These are phyloP conservation scores for Globisporangium mamillatum DNA, from an alignment of 352 stramenopile species.

Conservation along the genomic window DNA sequence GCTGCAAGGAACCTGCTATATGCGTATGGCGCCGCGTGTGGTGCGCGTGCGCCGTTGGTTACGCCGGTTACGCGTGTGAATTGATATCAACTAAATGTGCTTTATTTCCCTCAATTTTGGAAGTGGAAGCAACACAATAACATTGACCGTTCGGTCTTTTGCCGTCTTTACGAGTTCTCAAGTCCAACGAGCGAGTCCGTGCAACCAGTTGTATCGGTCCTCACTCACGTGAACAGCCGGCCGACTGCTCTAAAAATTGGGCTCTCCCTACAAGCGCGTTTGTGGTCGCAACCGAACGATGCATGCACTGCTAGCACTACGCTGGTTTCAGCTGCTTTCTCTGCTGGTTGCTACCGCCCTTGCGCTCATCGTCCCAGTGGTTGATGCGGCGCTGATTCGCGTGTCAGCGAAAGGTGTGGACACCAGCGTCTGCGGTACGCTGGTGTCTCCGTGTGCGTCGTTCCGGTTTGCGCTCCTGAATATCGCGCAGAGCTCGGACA, in stretches of 20 bases:
- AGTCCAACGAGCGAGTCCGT: too few species aligned
- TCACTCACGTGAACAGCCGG: background rate
- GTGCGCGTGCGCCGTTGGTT: background rate
- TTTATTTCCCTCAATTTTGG: background rate
- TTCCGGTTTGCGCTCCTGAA: constrained; percentile 3
- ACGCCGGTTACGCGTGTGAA: background rate
- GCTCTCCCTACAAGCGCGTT: background rate
- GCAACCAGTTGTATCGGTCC: background rate
- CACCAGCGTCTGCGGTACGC: background rate
- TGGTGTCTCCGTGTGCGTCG: background rate
- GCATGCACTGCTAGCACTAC: background rate
- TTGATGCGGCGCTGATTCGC: constrained; percentile 8
- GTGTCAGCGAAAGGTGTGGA: constrained; percentile 2
- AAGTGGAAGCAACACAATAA: background rate
- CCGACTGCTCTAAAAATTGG: background rate
- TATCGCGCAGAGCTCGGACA: background rate
- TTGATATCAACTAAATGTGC: background rate
- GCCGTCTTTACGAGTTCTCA: too few species aligned
- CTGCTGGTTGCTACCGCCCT: background rate
- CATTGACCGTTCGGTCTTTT: background rate
- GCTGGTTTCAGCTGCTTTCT: background rate
- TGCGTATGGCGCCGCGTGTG: too few species aligned
- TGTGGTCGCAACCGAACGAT: background rate
- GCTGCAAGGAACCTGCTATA: too few species aligned
- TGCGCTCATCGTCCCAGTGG: constrained; percentile 17